phyloP scores from a whole-genome alignment of 2,329 filamentous ascomycete genomes.

The Ophiostoma sp. region DNA sequence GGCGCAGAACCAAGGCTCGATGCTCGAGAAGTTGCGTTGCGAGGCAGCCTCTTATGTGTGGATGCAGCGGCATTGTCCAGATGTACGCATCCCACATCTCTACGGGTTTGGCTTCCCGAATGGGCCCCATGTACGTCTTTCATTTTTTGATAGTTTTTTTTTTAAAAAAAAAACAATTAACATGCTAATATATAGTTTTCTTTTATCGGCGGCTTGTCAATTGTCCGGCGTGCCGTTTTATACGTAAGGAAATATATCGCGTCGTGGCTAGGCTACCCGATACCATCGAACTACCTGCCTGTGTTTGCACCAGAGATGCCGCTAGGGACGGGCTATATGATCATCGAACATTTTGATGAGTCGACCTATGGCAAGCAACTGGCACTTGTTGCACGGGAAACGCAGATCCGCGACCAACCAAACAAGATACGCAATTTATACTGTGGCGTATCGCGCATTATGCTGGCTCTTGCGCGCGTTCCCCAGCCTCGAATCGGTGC shows the following conservation, averaged over 20 bases:
- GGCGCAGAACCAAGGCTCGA: conserved; percentile 34
- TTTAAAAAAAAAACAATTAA: too few relatives aligned
- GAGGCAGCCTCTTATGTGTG: conserved; percentile 39
- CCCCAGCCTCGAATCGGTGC: conserved; percentile 31
- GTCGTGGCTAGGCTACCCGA: neutral
- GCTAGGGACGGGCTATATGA: conserved; percentile 18
- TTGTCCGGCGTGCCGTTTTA: neutral
- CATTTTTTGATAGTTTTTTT: neutral
- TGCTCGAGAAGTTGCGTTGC: conserved; percentile 35
- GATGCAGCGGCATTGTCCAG: conserved; percentile 36
- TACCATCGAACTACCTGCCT: neutral
- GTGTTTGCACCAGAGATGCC: neutral
- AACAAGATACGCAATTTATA: conserved; percentile 17
- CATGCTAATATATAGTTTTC: too few relatives aligned
- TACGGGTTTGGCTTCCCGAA: conserved; percentile 26
- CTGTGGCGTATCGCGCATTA: conserved; percentile 24
- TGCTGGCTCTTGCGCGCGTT: conserved; percentile 32
- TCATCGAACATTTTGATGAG: conserved; percentile 20
- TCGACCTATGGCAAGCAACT: conserved; percentile 13
- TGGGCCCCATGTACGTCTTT: neutral
- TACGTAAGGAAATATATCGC: neutral
- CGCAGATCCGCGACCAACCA: conserved; percentile 2
- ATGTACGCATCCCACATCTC: conserved; percentile 35
- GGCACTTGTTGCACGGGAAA: neutral
- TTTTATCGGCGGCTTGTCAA: neutral